Evolutionary conservation across 805 yeast genomes (phyloP).

Genomic region (Metschnikowia borealis): DNA sequence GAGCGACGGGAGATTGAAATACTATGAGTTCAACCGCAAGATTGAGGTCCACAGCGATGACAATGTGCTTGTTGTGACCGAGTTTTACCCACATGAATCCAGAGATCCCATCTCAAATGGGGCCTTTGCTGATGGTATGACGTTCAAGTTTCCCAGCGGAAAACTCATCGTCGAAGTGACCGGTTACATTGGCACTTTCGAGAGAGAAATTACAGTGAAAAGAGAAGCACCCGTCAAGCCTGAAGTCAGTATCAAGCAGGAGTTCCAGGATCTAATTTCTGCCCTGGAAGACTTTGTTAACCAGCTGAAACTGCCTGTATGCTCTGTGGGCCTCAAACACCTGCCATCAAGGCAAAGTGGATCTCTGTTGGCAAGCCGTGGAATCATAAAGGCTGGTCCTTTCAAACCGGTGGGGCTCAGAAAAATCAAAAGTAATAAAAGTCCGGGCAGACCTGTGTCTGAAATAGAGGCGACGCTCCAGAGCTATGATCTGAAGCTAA

Average conservation of each 20-base stretch:
- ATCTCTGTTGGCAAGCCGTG: not conserved
- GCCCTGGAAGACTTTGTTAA: not conserved
- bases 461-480: slow-evolving; percentile 5
- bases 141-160: slow-evolving; percentile 25
- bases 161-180: slow-evolving; percentile 28
- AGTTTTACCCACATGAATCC: slow-evolving; percentile 26
- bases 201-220: slow-evolving; percentile 30
- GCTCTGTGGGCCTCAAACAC: not conserved
- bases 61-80: slow-evolving; percentile 30
- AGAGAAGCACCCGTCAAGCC: not conserved
- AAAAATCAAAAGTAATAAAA: not conserved
- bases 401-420: slow-evolving; percentile 2
- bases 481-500: not conserved
- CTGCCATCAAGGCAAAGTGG: not conserved
- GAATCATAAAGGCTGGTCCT: not conserved
- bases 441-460: not conserved
- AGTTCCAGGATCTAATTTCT: not conserved
- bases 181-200: slow-evolving; percentile 28
- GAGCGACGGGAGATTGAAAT: slow-evolving; percentile 48
- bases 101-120: slow-evolving; percentile 17
- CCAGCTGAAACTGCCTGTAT: not conserved
- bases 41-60: slow-evolving; percentile 40
- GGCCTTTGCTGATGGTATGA: slow-evolving; percentile 19
- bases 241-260: not conserved
- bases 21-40: slow-evolving; percentile 47